Conservation (phyloP, 2,329 filamentous ascomycete genomes). For the Achaetomium macrosporum region DNA sequence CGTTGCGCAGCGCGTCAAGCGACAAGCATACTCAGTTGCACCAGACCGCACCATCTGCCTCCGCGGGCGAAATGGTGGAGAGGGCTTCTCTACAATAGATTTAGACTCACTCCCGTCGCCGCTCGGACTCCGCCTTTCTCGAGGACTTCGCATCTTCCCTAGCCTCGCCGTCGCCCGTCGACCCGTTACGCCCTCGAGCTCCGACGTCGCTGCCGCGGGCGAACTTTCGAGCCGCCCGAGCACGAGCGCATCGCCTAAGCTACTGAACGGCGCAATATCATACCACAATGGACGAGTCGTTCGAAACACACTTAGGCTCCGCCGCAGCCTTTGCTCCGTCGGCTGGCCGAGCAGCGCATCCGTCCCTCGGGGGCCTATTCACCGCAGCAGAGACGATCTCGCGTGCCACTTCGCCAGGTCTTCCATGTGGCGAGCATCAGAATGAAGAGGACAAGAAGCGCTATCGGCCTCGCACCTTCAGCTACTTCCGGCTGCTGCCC, state of each 20-base stretch:
- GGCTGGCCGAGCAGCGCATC: slow-evolving; percentile 32
- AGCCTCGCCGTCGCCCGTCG: too few relatives aligned
- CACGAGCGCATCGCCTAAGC: background rate
- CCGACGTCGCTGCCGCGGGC: background rate
- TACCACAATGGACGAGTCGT: slow-evolving; percentile 23
- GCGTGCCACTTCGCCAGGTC: slow-evolving; percentile 77
- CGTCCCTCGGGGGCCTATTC: slow-evolving; percentile 36
- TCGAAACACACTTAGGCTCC: slow-evolving; percentile 19
- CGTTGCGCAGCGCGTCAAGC: background rate
- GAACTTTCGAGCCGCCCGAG: background rate
- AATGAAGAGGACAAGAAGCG: slow-evolving; percentile 53
- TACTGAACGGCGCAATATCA: background rate
- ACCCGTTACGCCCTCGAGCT: background rate
- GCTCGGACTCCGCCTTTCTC: too few relatives aligned
- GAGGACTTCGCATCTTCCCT: too few relatives aligned
- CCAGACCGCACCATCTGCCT: background rate
- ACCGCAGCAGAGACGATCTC: slow-evolving; percentile 64
- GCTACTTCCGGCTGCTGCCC: slow-evolving; percentile 85
- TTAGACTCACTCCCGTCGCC: background rate
- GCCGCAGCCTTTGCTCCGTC: slow-evolving; percentile 29
- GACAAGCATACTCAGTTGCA: background rate
- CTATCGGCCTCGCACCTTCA: slow-evolving; percentile 84
- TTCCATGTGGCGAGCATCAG: slow-evolving; percentile 44
- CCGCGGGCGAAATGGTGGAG: background rate
- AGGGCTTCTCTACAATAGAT: background rate